A percentile compares a stretch with the other conserved stretches of the same genome.
Conservation (phyloP, 164 flowering plant genomes). For the Tetrastigma voinierianum region DNA sequence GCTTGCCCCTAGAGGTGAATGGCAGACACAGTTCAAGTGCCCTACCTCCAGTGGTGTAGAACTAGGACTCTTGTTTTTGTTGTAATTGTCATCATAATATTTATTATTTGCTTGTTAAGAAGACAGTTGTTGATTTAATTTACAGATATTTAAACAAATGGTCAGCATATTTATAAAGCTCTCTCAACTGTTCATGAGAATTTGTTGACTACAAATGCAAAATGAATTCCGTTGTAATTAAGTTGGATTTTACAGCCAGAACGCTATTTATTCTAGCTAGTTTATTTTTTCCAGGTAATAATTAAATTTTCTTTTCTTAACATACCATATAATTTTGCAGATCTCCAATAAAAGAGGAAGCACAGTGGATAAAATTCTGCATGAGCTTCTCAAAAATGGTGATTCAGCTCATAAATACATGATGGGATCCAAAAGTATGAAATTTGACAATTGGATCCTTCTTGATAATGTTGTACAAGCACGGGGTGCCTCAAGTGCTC, state of each 20-base stretch:
- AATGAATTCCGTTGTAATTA: conserved; percentile 27
- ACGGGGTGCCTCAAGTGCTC: conserved; percentile 28
- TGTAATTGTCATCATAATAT: background rate
- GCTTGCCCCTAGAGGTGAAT: no score
- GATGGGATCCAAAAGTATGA: conserved; percentile 64
- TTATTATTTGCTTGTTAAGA: background rate
- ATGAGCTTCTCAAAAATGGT: conserved; percentile 68
- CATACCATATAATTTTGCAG: conserved; percentile 29
- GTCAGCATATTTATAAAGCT: conserved; percentile 47
- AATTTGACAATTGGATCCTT: conserved; percentile 64
- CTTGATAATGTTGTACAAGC: conserved; percentile 67
- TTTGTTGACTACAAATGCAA: conserved; percentile 28
- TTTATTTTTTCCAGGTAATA: background rate
- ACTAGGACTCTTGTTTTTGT: background rate
- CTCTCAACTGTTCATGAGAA: conserved; percentile 59
- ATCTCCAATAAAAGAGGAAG: conserved; percentile 32
- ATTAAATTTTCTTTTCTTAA: conserved; percentile 5
- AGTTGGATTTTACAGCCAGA: background rate
- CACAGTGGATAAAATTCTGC: conserved; percentile 43
- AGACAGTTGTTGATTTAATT: background rate
- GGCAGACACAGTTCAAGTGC: no score
- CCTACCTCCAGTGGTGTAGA: background rate
- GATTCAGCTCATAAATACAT: conserved; percentile 74
- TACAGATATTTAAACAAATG: conserved; percentile 49
- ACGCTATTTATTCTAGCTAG: background rate